phyloP scores from a whole-genome alignment of 2,329 filamentous ascomycete genomes.

The Proliferodiscus dingleyae region DNA sequence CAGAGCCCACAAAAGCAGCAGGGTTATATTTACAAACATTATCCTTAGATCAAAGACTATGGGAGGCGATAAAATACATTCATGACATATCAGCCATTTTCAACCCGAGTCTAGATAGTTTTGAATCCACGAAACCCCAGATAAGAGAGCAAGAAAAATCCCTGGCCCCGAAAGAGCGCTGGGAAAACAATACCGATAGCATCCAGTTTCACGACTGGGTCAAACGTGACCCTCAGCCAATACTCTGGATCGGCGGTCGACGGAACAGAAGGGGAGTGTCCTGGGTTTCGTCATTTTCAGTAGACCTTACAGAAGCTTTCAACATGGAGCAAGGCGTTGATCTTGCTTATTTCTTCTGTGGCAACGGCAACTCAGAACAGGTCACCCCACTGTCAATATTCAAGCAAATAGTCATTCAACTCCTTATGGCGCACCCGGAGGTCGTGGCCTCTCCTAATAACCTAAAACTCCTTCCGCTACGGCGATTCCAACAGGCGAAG shows the following conservation, averaged over 20 bases:
- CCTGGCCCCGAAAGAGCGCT: not conserved
- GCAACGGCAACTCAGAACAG: not conserved
- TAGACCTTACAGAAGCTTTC: not conserved
- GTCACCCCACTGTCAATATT: too few species aligned
- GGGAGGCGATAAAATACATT: too few species aligned
- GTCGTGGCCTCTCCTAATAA: too few species aligned
- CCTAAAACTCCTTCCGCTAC: not conserved
- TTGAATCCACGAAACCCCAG: too few species aligned
- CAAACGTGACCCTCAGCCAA: not conserved
- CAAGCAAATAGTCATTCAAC: too few species aligned
- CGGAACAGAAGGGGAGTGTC: not conserved
- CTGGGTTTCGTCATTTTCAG: not conserved
- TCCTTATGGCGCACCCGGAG: too few species aligned
- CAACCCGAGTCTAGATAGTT: too few species aligned
- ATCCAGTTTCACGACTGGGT: too few species aligned
- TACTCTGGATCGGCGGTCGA: constrained; percentile 1
- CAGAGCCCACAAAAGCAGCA: too few species aligned
- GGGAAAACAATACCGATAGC: constrained; percentile 1
- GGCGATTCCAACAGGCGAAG: not conserved
- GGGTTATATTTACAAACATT: too few species aligned
- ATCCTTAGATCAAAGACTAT: too few species aligned
- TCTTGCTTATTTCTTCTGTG: not conserved
- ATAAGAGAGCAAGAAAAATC: not conserved
- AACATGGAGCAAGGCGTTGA: constrained; percentile 1
- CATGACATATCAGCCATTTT: too few species aligned